A percentile compares a stretch with the other conserved stretches of the same genome.
Evolutionary conservation across 2,329 filamentous ascomycete species (phyloP).

Genomic region (Penicillium brasilianum): DNA sequence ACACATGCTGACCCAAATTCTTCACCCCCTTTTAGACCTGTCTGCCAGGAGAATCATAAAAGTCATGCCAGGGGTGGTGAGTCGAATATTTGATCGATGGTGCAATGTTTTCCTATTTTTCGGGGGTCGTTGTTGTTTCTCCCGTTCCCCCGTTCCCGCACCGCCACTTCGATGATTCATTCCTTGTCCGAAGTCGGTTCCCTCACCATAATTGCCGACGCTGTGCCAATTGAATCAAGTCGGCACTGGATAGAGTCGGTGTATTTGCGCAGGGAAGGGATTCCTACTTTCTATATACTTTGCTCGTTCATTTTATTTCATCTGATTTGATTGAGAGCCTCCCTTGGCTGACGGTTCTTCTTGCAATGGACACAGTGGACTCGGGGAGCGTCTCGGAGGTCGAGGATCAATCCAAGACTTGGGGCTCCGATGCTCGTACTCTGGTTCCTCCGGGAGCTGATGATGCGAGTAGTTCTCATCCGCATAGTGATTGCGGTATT

Average conservation of each 20-base stretch:
- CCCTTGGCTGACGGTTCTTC: slow-evolving; percentile 29
- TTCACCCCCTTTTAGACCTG: slow-evolving; percentile 17
- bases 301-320: too few relatives aligned
- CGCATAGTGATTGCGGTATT: slow-evolving; percentile 44
- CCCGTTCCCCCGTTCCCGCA: slow-evolving; percentile 20
- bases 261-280: not conserved
- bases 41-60: slow-evolving; percentile 25
- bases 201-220: slow-evolving; percentile 2
- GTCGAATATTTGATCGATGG: slow-evolving; percentile 32
- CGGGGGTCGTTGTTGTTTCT: slow-evolving; percentile 6
- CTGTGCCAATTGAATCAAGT: slow-evolving; percentile 5
- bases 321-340: not conserved
- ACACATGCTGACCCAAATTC: not conserved
- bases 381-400: slow-evolving; percentile 43
- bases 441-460: slow-evolving; percentile 23
- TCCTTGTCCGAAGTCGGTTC: slow-evolving; percentile 11
- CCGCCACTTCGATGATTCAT: slow-evolving; percentile 35
- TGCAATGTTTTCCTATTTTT: slow-evolving; percentile 24
- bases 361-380: slow-evolving; percentile 43
- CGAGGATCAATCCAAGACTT: slow-evolving; percentile 42
- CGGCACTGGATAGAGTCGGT: not conserved
- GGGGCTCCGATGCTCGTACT: slow-evolving; percentile 38
- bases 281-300: not conserved
- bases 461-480: slow-evolving; percentile 26
- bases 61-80: slow-evolving; percentile 34